phyloP scores from a whole-genome alignment of 768 basidiomycete genomes.

The Cantharellus anzutake region DNA sequence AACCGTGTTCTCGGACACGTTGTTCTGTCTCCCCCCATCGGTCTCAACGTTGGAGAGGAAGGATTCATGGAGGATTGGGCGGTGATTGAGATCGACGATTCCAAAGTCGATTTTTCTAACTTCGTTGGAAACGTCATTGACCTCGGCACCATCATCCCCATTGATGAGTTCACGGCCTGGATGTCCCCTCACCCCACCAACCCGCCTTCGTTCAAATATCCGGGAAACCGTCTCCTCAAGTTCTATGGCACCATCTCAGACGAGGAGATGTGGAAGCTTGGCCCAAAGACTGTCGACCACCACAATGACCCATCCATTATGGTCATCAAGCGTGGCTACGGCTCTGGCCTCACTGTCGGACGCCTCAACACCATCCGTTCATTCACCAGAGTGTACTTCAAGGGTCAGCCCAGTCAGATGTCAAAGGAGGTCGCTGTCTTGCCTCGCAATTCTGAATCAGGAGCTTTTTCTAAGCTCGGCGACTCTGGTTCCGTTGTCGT shows the following conservation, averaged over 20 bases:
- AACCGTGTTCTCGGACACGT: constrained; percentile 6
- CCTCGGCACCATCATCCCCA: constrained; percentile 2
- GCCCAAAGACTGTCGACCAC: neutral
- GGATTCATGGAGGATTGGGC: constrained; percentile 6
- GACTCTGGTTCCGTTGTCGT: constrained; percentile 19
- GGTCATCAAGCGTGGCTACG: constrained; percentile 7
- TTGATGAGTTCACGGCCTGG: constrained; percentile 5
- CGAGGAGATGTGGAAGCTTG: neutral
- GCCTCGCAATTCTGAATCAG: neutral
- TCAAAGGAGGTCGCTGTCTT: constrained; percentile 14
- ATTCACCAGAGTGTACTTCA: neutral
- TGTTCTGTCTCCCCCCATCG: constrained; percentile 5
- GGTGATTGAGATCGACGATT: constrained; percentile 8
- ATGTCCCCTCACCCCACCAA: constrained; percentile 8
- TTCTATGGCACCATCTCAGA: constrained; percentile 5
- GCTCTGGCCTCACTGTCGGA: constrained; percentile 5
- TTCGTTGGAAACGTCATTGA: constrained; percentile 7
- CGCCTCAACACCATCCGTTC: constrained; percentile 1
- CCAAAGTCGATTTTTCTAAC: constrained; percentile 5
- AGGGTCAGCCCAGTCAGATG: constrained; percentile 4
- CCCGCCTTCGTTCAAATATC: constrained; percentile 12
- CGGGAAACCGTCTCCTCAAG: constrained; percentile 7
- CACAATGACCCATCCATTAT: constrained; percentile 5
- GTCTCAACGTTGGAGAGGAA: constrained; percentile 4
- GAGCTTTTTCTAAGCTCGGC: constrained; percentile 8